Evolutionary conservation across 371 early-diverging fungal species (phyloP).

Genomic region (Blastocladiella emersonii): DNA sequence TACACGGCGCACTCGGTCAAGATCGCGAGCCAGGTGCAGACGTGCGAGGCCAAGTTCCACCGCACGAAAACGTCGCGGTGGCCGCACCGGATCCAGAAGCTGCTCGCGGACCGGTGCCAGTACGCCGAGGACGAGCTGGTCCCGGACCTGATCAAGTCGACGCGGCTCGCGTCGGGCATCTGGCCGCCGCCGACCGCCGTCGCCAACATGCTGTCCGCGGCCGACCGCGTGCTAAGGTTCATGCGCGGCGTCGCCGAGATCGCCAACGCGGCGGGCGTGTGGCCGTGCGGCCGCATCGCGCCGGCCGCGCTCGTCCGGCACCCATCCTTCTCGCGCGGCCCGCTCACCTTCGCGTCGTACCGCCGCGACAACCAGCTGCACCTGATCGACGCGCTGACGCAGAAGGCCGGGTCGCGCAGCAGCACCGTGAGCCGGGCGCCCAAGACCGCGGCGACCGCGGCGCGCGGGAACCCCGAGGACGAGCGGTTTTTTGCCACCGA

Average conservation of each 20-base stretch:
- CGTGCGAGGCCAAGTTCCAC: neutral
- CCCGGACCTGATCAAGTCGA: neutral
- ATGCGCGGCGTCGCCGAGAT: constrained; percentile 18
- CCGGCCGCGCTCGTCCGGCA: constrained; percentile 12
- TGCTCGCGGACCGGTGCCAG: no score
- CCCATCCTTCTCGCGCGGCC: neutral
- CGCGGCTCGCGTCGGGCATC: constrained; percentile 17
- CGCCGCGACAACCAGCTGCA: neutral
- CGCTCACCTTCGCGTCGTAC: neutral
- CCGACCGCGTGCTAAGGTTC: neutral
- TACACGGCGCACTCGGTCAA: neutral
- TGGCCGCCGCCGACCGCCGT: constrained; percentile 37
- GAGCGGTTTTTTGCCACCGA: constrained; percentile 15
- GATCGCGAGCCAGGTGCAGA: neutral
- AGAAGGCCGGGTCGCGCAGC: neutral
- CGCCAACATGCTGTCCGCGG: constrained; percentile 27
- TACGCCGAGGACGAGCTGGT: neutral
- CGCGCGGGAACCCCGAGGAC: no score
- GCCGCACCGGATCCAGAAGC: no score
- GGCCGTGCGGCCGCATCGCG: constrained; percentile 16
- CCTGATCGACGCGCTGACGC: neutral
- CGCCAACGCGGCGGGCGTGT: constrained; percentile 22
- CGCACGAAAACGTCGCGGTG: neutral
- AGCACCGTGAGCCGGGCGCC: no score
- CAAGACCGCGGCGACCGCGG: no score